phyloP scores from a whole-genome alignment of 768 basidiomycete species.

The Russula compacta region DNA sequence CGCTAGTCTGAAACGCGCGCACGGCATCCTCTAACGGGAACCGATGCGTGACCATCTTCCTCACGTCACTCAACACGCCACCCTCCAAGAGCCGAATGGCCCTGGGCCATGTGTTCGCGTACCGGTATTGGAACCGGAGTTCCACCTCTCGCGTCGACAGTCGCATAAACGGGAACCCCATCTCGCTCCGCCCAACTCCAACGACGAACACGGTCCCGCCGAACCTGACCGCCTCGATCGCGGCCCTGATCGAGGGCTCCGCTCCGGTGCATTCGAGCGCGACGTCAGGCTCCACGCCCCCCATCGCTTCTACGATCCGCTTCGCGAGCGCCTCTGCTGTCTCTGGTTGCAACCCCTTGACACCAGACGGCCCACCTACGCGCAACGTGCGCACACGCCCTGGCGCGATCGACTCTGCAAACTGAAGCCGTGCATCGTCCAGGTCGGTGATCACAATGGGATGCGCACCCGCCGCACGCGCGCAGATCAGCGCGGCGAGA shows the following conservation, averaged over 20 bases:
- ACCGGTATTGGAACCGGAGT: constrained; percentile 59
- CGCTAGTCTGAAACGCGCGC: constrained; percentile 70
- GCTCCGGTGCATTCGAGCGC: constrained; percentile 59
- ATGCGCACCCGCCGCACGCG: constrained; percentile 60
- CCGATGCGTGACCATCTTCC: constrained; percentile 72
- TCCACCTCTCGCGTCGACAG: constrained; percentile 64
- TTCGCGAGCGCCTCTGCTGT: constrained; percentile 42
- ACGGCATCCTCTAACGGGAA: constrained; percentile 66
- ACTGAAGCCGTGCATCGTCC: constrained; percentile 55
- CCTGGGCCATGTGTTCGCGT: constrained; percentile 72
- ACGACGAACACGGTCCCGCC: constrained; percentile 64
- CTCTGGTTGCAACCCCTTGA: constrained; percentile 1
- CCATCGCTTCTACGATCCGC: constrained; percentile 44
- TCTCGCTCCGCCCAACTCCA: constrained; percentile 56
- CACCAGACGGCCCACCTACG: constrained; percentile 24
- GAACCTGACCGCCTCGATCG: constrained; percentile 39
- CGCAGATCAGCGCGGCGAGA: constrained; percentile 50
- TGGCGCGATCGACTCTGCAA: constrained; percentile 47
- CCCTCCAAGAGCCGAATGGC: constrained; percentile 72
- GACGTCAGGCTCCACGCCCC: constrained; percentile 36
- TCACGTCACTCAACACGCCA: constrained; percentile 58
- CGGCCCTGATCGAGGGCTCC: constrained; percentile 52
- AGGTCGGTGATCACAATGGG: constrained; percentile 64
- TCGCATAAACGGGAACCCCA: constrained; percentile 64
- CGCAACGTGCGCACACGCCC: constrained; percentile 41